These are phyloP conservation scores for Fimicolochytrium jonesii DNA, from an alignment of 192 early-diverging fungal species.

Conservation along the genomic window DNA sequence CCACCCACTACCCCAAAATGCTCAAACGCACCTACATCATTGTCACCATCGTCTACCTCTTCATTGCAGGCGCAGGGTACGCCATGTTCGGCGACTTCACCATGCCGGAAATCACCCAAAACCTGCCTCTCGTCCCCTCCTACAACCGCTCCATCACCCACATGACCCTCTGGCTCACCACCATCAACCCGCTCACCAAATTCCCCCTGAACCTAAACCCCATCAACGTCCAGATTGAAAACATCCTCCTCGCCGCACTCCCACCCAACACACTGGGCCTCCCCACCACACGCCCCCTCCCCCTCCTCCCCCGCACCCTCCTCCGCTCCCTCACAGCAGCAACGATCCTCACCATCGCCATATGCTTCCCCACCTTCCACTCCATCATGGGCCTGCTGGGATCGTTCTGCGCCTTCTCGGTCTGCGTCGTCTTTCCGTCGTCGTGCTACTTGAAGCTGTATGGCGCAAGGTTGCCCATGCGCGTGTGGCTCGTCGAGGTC, in stretches of 20 bases:
- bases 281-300: background rate
- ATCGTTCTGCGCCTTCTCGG: conserved; percentile 43
- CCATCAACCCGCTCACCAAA: conserved; percentile 68
- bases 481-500: conserved; percentile 18
- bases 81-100: conserved; percentile 63
- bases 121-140: conserved; percentile 52
- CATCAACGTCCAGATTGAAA: conserved; percentile 34
- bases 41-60: conserved; percentile 47
- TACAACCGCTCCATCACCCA: conserved; percentile 49
- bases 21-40: conserved; percentile 53
- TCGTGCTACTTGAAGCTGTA: conserved; percentile 44
- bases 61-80: conserved; percentile 57
- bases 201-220: conserved; percentile 64
- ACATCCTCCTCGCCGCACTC: no score
- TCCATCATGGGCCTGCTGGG: conserved; percentile 62
- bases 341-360: conserved; percentile 45
- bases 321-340: conserved; percentile 31
- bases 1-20: conserved; percentile 42
- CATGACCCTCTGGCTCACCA: conserved; percentile 56
- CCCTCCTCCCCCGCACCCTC: background rate
- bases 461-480: conserved; percentile 12
- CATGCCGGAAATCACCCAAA: conserved; percentile 65
- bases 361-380: conserved; percentile 63
- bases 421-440: conserved; percentile 50
- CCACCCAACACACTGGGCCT: no score